Evolutionary conservation across 2,329 filamentous ascomycete genomes (phyloP), one percentile per base, ranked within the genome.

Genomic region (Knufia petricola): DNA sequence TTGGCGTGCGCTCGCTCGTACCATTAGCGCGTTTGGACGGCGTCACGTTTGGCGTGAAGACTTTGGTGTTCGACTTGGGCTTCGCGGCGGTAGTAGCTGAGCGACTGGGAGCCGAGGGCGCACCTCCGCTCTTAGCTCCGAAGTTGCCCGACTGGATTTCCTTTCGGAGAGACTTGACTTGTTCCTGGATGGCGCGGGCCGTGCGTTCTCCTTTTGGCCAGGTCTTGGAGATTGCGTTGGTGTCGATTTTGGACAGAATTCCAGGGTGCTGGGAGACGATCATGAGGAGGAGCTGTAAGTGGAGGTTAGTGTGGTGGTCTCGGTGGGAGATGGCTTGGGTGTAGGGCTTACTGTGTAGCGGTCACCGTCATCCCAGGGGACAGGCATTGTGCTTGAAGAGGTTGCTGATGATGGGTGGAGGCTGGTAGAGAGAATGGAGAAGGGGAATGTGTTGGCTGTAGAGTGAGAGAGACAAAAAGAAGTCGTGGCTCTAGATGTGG

Each of bases 231-330:
- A 47, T 47, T 21, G 3, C 13, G 15, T 38, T n/a, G 20, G 36
- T 12, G n/a, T 47, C 32, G 24, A 28, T 21, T 28, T 19, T 28
- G 32, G 13, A 36, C 7, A 36, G 32, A 6, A 17, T n/a, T 6
- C 6, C n/a, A 31, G 43, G 30, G 20, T 46, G 38, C 17, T 38
- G 44, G 15, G 24, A 20, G n/a, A 24, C 2, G 13, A 47, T 15
- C 24, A 38, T 47, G 13, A 47, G 23, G n/a, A 47, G 44, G 15
- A 47, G 44, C 44, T 47, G 32, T n/a, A 10, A n/a, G 34, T 40
- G n/a, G 19, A 20, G 4, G 19, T 40, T 40, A 40, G 37, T 37
- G 34, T 6, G 13, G 6, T 37, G 34, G 13, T 7, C 7, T 37
- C 6, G 26, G 26, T 28, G 6, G 26, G n/a, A n/a, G n/a, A n/a